These are phyloP conservation scores for Acacia concinna DNA, from an alignment of 331 rosid genomes.

Conservation along the genomic window DNA sequence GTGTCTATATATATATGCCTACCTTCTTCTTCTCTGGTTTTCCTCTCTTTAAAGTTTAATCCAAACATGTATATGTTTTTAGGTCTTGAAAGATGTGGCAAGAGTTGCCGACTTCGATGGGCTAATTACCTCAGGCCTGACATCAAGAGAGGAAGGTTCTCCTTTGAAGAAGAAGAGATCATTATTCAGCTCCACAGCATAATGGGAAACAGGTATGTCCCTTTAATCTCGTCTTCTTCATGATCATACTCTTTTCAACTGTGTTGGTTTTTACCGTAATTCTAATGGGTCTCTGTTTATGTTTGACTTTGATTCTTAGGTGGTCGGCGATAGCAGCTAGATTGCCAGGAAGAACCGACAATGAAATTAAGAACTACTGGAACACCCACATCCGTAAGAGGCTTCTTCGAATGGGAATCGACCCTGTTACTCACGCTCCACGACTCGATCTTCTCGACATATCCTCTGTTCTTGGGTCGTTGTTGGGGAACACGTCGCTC, in stretches of 20 bases:
- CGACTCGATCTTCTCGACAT: slow-evolving; percentile 70
- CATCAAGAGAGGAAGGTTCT: slow-evolving; percentile 83
- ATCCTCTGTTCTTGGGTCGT: slow-evolving; percentile 51
- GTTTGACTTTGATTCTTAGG: slow-evolving; percentile 30
- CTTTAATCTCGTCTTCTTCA: not conserved
- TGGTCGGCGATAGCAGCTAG: slow-evolving; percentile 85
- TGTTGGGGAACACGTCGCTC: slow-evolving; percentile 52
- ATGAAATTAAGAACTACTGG: slow-evolving; percentile 88
- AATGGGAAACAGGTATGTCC: slow-evolving; percentile 76
- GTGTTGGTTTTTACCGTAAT: not conserved
- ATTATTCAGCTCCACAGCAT: slow-evolving; percentile 76
- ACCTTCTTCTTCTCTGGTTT: not conserved
- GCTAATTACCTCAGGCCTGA: slow-evolving; percentile 84
- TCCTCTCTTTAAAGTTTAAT: not conserved
- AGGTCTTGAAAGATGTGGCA: slow-evolving; percentile 88
- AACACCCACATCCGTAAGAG: slow-evolving; percentile 80
- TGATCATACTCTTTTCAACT: not conserved
- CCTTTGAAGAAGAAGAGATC: slow-evolving; percentile 82
- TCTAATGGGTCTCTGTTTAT: not conserved
- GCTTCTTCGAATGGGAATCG: slow-evolving; percentile 75
- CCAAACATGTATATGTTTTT: not conserved
- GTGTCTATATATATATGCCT: not conserved
- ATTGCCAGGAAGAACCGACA: slow-evolving; percentile 89
- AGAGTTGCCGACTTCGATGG: slow-evolving; percentile 93
- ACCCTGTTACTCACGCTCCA: slow-evolving; percentile 82